Evolutionary conservation across 2,329 filamentous ascomycete species (phyloP).

Genomic region (Blastomyces gilchristii): DNA sequence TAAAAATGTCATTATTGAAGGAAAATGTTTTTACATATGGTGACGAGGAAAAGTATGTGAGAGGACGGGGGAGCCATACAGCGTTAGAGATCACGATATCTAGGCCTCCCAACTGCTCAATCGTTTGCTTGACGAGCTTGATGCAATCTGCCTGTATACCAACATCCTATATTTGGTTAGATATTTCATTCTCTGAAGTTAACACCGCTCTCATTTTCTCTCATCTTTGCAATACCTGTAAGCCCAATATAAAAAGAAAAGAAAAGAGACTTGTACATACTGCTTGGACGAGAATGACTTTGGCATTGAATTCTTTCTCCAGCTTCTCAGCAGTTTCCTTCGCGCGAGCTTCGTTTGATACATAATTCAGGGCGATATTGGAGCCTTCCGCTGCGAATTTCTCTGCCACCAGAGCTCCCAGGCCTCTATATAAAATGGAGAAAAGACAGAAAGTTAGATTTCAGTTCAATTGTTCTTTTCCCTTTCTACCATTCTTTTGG

Average conservation of each 20-base stretch:
- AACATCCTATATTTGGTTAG: conserved; percentile 44
- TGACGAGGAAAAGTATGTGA: background rate
- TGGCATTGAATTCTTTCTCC: conserved; percentile 40
- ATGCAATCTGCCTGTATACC: conserved; percentile 49
- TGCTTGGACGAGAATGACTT: conserved; percentile 50
- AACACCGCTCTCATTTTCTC: conserved; percentile 2
- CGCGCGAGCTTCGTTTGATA: conserved; percentile 51
- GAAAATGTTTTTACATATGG: background rate
- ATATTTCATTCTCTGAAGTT: conserved; percentile 1
- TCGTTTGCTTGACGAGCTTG: conserved; percentile 49
- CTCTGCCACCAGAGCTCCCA: conserved; percentile 58
- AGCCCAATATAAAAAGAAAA: background rate
- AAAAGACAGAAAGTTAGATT: background rate
- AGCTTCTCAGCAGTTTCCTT: conserved; percentile 49
- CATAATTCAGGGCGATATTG: conserved; percentile 65
- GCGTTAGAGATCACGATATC: conserved; percentile 72
- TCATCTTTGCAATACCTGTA: background rate
- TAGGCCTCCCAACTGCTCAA: conserved; percentile 55
- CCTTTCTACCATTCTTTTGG: background rate
- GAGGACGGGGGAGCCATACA: conserved; percentile 27
- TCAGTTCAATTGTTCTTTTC: background rate
- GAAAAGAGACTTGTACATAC: conserved; percentile 30
- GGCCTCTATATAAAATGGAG: conserved; percentile 44
- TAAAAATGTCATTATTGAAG: conserved; percentile 16
- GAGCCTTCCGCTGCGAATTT: conserved; percentile 59